These are phyloP conservation scores for Leccinum aurantiacum DNA, from an alignment of 768 basidiomycete species.

Conservation along the genomic window DNA sequence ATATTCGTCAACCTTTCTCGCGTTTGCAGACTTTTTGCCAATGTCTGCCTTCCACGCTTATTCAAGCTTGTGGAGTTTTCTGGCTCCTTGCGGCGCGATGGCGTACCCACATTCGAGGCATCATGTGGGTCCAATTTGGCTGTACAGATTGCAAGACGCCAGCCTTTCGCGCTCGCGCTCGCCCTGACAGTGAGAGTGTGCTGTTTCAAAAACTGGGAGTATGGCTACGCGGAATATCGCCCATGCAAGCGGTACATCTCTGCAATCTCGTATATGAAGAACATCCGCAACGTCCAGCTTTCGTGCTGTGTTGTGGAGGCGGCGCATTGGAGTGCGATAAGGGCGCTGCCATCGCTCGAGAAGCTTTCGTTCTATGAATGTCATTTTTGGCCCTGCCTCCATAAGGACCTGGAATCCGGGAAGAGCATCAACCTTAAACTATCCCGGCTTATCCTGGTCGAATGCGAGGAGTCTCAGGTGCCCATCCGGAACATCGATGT, in stretches of 20 bases:
- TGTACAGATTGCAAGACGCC: neutral
- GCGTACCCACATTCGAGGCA: neutral
- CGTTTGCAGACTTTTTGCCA: no score
- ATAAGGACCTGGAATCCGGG: neutral
- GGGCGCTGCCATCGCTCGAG: slow-evolving; percentile 15
- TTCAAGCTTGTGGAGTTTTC: no score
- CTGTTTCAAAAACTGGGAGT: slow-evolving; percentile 3
- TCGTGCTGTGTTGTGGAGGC: slow-evolving; percentile 4
- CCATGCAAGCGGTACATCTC: neutral
- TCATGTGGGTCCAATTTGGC: neutral
- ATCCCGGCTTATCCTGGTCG: neutral
- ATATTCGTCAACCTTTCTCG: no score
- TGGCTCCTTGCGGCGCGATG: slow-evolving; percentile 3
- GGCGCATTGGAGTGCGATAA: slow-evolving; percentile 19
- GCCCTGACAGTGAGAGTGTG: neutral
- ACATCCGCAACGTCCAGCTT: slow-evolving; percentile 19
- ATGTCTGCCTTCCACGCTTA: no score
- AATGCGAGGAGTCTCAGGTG: neutral
- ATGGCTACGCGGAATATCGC: neutral
- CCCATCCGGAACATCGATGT: neutral
- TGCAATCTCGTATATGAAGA: slow-evolving; percentile 17
- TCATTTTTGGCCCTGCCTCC: neutral
- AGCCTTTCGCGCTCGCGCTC: neutral
- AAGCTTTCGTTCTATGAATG: slow-evolving; percentile 12
- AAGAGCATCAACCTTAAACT: neutral